phyloP scores from a whole-genome alignment of 2,329 filamentous ascomycete genomes.

The Cladosporium sp. region DNA sequence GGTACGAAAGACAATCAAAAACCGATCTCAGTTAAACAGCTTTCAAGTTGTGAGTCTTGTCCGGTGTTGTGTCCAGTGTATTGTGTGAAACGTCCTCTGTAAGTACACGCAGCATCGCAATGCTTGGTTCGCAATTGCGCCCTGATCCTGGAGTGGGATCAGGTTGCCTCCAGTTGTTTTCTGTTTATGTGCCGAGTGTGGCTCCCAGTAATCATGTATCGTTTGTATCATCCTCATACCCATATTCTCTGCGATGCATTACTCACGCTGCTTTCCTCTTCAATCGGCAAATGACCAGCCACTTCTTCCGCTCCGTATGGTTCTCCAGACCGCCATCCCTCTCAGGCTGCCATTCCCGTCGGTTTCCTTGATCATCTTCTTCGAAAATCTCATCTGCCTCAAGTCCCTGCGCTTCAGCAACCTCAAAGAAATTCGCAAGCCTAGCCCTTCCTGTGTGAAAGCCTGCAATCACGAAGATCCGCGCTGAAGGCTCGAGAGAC shows the following conservation, averaged over 20 bases:
- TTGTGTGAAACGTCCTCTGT: too few relatives aligned
- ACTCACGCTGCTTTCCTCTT: conserved; percentile 1
- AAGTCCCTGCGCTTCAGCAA: conserved; percentile 49
- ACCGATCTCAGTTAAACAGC: too few relatives aligned
- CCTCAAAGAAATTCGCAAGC: conserved; percentile 63
- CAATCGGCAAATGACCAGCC: conserved; percentile 55
- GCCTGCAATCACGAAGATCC: conserved; percentile 63
- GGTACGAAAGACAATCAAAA: too few relatives aligned
- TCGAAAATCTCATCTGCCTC: conserved; percentile 65
- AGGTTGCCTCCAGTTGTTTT: too few relatives aligned
- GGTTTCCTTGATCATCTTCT: conserved; percentile 60
- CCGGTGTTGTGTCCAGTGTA: too few relatives aligned
- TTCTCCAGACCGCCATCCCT: conserved; percentile 60
- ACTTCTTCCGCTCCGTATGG: conserved; percentile 60
- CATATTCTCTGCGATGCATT: neutral
- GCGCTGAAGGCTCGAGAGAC: conserved; percentile 38
- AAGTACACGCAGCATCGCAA: too few relatives aligned
- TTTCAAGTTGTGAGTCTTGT: too few relatives aligned
- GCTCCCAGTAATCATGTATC: too few relatives aligned
- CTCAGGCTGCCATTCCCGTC: conserved; percentile 55
- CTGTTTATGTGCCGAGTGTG: neutral
- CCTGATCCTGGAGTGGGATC: too few relatives aligned
- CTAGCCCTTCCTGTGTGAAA: conserved; percentile 68
- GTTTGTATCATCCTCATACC: too few relatives aligned
- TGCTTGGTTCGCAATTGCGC: too few relatives aligned